phyloP scores from a whole-genome alignment of 495 filamentous ascomycete genomes.

The Aspergillus nanangensis region DNA sequence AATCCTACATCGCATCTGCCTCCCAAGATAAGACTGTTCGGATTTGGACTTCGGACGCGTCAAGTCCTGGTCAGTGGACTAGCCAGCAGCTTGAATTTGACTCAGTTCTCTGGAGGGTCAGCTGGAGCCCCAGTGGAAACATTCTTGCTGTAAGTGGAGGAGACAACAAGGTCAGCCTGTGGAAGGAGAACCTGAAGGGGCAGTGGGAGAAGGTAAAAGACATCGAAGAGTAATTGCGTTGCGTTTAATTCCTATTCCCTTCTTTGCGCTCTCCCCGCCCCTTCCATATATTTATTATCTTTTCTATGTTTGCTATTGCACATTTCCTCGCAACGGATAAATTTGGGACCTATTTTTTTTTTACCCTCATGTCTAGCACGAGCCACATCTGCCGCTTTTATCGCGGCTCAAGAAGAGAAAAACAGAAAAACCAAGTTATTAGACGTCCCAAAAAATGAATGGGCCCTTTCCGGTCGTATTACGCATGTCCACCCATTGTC shows the following conservation, averaged over 20 bases:
- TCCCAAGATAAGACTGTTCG: conserved; percentile 95
- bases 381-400: too few relatives aligned
- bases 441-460: conserved; percentile 51
- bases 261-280: too few relatives aligned
- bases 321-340: neutral
- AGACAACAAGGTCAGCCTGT: conserved; percentile 90
- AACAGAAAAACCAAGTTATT: neutral
- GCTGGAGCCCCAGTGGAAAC: conserved; percentile 97
- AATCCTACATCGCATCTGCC: conserved; percentile 91
- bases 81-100: conserved; percentile 83
- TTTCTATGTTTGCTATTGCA: neutral
- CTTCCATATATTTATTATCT: neutral
- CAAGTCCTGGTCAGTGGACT: conserved; percentile 64
- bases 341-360: too few relatives aligned
- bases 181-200: conserved; percentile 58
- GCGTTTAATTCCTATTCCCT: neutral
- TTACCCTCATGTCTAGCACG: too few relatives aligned
- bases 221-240: conserved; percentile 71
- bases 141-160: conserved; percentile 87
- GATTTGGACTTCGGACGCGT: conserved; percentile 83
- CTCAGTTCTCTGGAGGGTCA: conserved; percentile 87
- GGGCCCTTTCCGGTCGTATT: conserved; percentile 33
- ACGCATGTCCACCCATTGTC: conserved; percentile 38
- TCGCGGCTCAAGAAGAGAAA: too few relatives aligned
- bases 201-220: conserved; percentile 94